Conservation (phyloP, 148 eudicot genomes). For the Silene latifolia region DNA sequence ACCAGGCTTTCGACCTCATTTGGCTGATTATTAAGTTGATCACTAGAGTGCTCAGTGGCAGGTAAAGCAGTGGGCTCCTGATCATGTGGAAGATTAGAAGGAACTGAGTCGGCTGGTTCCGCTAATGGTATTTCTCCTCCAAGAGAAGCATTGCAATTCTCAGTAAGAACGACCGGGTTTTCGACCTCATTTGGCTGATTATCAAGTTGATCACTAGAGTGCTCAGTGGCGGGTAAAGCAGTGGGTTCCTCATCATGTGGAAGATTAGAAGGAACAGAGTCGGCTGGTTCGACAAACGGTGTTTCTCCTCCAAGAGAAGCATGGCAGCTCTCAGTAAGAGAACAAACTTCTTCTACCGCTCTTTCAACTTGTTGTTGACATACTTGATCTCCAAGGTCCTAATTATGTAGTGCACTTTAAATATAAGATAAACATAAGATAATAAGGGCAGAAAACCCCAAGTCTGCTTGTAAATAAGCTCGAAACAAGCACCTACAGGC, state of each 20-base stretch:
- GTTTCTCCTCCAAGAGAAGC: conserved; percentile 17
- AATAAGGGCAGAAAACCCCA: neutral
- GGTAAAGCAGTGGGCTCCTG: conserved; percentile 15
- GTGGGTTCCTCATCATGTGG: conserved; percentile 6
- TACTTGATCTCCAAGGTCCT: conserved; percentile 25
- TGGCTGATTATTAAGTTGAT: conserved; percentile 19
- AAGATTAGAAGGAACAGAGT: conserved; percentile 12
- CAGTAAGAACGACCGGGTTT: neutral
- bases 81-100: conserved; percentile 3
- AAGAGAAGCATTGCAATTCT: conserved; percentile 2
- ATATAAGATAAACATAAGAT: neutral
- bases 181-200: no score
- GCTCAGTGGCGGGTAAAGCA: conserved; percentile 16
- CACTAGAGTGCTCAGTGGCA: conserved; percentile 16
- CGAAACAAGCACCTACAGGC: neutral
- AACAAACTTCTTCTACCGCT: conserved; percentile 22
- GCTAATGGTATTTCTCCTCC: conserved; percentile 20
- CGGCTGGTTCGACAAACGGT: conserved; percentile 12
- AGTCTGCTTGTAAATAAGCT: neutral
- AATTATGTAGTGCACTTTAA: neutral
- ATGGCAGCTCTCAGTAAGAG: conserved; percentile 9
- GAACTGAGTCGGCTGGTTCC: conserved; percentile 14
- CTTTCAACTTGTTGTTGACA: conserved; percentile 1
- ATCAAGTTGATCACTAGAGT: neutral
- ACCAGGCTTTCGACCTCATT: conserved; percentile 12